Evolutionary conservation across 306 rosid genomes (phyloP).

Genomic region (Rosa rugosa): DNA sequence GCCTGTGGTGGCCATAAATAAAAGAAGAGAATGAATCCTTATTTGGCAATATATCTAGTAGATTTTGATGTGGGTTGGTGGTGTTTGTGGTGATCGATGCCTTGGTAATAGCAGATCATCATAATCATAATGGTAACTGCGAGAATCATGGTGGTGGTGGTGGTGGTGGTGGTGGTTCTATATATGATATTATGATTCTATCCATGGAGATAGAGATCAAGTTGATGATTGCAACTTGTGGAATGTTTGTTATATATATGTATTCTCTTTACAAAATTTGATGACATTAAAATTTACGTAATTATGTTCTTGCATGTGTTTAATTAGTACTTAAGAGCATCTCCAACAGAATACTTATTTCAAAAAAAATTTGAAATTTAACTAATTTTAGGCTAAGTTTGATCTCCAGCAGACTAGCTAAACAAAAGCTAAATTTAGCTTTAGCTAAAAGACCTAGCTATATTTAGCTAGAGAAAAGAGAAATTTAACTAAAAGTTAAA

Average conservation of each 20-base stretch:
- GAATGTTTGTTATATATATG: neutral
- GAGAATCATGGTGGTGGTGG: constrained; percentile 5
- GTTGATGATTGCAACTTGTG: neutral
- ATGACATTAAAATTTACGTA: neutral
- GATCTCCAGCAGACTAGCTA: too few species aligned
- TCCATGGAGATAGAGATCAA: neutral
- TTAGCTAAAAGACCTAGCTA: too few species aligned
- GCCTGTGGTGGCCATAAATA: neutral
- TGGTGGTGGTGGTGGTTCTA: neutral
- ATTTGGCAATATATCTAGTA: neutral
- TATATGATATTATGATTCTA: neutral
- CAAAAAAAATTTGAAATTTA: too few species aligned
- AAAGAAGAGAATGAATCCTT: neutral
- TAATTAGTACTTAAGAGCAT: neutral
- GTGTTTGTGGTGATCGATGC: constrained; percentile 12
- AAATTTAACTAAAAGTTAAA: too few species aligned
- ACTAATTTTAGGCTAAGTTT: too few species aligned
- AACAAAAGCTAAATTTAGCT: too few species aligned
- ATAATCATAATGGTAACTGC: constrained; percentile 6
- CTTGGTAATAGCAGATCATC: neutral
- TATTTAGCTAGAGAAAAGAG: too few species aligned
- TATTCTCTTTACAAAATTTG: neutral
- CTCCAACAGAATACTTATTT: too few species aligned
- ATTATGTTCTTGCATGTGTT: neutral
- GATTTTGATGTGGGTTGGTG: constrained; percentile 14